Evolutionary conservation across 106 monocot genomes (phyloP).

Genomic region (Dendrobium huoshanense): DNA sequence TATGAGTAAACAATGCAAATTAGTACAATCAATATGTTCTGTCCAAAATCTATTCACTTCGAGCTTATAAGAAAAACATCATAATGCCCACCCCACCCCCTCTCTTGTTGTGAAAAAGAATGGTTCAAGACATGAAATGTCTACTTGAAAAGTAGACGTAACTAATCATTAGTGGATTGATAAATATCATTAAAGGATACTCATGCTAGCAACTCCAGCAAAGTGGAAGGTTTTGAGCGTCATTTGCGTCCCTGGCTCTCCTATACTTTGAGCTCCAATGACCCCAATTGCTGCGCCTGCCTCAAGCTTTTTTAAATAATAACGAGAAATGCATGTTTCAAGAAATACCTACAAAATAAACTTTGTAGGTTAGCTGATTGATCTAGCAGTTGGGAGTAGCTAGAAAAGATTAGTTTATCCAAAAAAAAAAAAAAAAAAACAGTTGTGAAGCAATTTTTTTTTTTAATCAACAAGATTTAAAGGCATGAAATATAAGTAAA

Average conservation of each 20-base stretch:
- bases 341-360: slow-evolving; percentile 60
- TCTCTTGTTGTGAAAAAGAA: background rate
- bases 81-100: background rate
- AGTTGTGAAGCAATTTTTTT: background rate
- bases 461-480: background rate
- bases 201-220: slow-evolving; percentile 99
- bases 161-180: background rate
- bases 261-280: slow-evolving; percentile 98
- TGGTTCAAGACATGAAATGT: background rate
- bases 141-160: background rate
- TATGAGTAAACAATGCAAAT: no score
- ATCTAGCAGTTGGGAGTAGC: background rate
- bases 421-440: background rate
- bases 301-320: slow-evolving; percentile 75
- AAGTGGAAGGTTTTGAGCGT: slow-evolving; percentile 98
- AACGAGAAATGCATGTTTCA: slow-evolving; percentile 87
- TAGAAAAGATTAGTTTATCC: background rate
- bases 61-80: background rate
- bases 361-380: background rate
- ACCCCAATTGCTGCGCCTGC: slow-evolving; percentile 84
- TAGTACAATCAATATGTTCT: no score
- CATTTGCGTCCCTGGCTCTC: slow-evolving; percentile 99
- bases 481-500: background rate
- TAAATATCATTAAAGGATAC: slow-evolving; percentile 48
- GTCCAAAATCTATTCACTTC: background rate